These are phyloP conservation scores for Raffaelea ambrosiae DNA, from an alignment of 2,329 filamentous ascomycete genomes.

Conservation along the genomic window DNA sequence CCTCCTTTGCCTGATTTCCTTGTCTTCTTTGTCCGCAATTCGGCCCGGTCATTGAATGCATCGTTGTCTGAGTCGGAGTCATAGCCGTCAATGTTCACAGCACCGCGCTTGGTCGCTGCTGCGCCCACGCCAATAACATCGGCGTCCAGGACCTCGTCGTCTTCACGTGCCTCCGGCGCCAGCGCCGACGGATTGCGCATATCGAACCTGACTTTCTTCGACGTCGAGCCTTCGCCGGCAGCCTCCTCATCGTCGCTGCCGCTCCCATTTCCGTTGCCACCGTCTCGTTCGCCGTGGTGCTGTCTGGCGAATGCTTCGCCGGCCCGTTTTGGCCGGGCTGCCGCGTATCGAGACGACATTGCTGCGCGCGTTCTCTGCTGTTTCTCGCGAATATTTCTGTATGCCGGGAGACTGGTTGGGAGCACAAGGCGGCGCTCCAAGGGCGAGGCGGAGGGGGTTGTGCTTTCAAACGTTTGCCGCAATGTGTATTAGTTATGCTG, in stretches of 20 bases:
- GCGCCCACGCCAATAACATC: constrained; percentile 81
- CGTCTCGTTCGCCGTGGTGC: constrained; percentile 52
- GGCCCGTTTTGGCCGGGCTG: constrained; percentile 72
- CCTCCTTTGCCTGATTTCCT: constrained; percentile 12
- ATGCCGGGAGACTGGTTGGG: too few relatives aligned
- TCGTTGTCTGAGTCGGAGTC: constrained; percentile 92
- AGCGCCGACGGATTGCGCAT: constrained; percentile 89
- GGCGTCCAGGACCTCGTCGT: constrained; percentile 69
- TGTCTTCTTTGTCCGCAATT: constrained; percentile 32
- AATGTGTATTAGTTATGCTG: too few relatives aligned
- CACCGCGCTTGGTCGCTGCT: constrained; percentile 76
- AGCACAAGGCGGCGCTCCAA: too few relatives aligned
- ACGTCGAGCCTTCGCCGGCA: constrained; percentile 31
- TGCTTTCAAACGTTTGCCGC: background rate
- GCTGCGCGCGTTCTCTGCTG: too few relatives aligned
- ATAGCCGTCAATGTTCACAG: constrained; percentile 94
- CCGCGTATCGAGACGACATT: constrained; percentile 52
- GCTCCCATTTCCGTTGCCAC: too few relatives aligned
- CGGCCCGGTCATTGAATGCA: constrained; percentile 69
- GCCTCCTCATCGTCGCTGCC: constrained; percentile 36
- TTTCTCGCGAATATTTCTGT: background rate
- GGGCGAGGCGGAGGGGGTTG: too few relatives aligned
- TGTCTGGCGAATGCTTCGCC: constrained; percentile 73
- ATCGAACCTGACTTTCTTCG: constrained; percentile 86
- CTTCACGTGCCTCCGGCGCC: constrained; percentile 69